phyloP scores from a whole-genome alignment of 306 rosid genomes.

The Cucurbita moschata region DNA sequence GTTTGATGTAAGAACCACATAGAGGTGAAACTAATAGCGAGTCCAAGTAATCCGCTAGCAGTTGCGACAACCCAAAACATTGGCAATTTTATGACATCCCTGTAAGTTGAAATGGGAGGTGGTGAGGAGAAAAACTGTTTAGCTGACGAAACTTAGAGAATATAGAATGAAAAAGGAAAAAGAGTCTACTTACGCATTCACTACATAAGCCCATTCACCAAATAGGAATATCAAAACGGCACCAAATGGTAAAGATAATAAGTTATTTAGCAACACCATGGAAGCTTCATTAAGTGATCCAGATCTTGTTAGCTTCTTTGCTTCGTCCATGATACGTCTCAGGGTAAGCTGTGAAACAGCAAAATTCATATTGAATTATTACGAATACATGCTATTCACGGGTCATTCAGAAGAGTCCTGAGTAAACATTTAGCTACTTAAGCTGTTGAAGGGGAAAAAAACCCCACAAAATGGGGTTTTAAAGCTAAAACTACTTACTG shows the following conservation, averaged over 20 bases:
- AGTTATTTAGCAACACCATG: slow-evolving; percentile 87
- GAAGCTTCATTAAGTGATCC: slow-evolving; percentile 80
- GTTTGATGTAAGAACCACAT: slow-evolving; percentile 92
- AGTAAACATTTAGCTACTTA: background rate
- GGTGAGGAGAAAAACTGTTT: background rate
- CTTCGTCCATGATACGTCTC: slow-evolving; percentile 76
- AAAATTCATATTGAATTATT: background rate
- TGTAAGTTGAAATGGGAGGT: slow-evolving; percentile 19
- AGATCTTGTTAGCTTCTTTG: slow-evolving; percentile 54
- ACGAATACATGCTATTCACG: background rate
- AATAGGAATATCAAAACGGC: slow-evolving; percentile 44
- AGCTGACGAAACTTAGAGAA: background rate
- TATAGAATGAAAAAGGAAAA: background rate
- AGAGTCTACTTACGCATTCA: slow-evolving; percentile 42
- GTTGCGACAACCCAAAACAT: slow-evolving; percentile 64
- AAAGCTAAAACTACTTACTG: slow-evolving; percentile 28
- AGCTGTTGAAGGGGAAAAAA: background rate
- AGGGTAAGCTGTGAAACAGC: slow-evolving; percentile 39
- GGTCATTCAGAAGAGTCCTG: background rate
- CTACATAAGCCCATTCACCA: slow-evolving; percentile 65
- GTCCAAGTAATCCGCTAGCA: slow-evolving; percentile 76
- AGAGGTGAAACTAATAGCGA: slow-evolving; percentile 84
- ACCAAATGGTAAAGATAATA: slow-evolving; percentile 68
- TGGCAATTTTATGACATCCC: slow-evolving; percentile 56
- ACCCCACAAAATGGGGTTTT: background rate